These are phyloP conservation scores for Dactylella cylindrospora DNA, from an alignment of 2,329 filamentous ascomycete species.

Conservation along the genomic window DNA sequence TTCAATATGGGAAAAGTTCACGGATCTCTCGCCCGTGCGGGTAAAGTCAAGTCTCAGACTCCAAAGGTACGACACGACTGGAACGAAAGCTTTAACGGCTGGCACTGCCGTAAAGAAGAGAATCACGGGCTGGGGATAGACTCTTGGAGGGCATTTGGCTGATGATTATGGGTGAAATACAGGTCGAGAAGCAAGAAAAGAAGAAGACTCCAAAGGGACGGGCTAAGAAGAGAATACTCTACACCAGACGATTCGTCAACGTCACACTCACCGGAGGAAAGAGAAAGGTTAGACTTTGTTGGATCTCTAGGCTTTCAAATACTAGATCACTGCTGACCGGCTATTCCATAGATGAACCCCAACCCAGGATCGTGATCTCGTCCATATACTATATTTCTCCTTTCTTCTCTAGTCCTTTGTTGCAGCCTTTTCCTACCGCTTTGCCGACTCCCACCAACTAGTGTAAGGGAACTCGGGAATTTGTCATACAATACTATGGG, in stretches of 20 bases:
- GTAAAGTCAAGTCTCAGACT: constrained; percentile 97
- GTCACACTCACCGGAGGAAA: constrained; percentile 96
- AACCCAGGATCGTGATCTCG: constrained; percentile 62
- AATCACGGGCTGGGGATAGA: constrained; percentile 1
- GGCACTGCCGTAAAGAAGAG: neutral
- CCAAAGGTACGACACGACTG: constrained; percentile 69
- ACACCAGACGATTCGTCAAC: constrained; percentile 98
- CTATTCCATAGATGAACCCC: constrained; percentile 71
- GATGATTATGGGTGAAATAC: constrained; percentile 46
- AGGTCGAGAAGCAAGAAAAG: constrained; percentile 93
- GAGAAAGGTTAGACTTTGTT: constrained; percentile 80
- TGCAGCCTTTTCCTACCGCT: constrained; percentile 12
- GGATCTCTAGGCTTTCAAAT: constrained; percentile 50
- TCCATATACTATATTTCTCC: constrained; percentile 7
- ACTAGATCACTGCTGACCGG: constrained; percentile 35
- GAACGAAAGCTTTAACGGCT: constrained; percentile 3
- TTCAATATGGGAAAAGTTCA: constrained; percentile 86
- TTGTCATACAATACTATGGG: constrained; percentile 26
- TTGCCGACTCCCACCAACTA: constrained; percentile 6
- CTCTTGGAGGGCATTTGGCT: constrained; percentile 29
- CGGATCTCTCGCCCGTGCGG: constrained; percentile 91
- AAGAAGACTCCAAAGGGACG: constrained; percentile 95
- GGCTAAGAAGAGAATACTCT: constrained; percentile 87
- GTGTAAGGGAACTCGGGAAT: constrained; percentile 12
- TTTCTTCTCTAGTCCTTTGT: constrained; percentile 11